These are phyloP conservation scores for Xylariales sp. DNA, from an alignment of 2,329 filamentous ascomycete species.

Conservation along the genomic window DNA sequence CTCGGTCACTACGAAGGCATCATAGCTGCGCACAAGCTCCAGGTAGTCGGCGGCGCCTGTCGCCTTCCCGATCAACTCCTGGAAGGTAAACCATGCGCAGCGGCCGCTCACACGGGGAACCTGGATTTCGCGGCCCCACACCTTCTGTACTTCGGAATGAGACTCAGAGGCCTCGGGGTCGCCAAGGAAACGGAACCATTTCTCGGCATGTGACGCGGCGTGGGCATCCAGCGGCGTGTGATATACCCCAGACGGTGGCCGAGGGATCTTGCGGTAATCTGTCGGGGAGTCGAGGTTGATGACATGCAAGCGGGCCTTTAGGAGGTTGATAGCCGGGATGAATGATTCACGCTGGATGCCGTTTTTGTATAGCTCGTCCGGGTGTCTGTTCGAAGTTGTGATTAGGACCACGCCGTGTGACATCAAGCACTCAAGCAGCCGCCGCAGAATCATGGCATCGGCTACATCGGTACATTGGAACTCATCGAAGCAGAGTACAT, in stretches of 20 bases:
- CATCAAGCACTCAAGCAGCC: conserved; percentile 86
- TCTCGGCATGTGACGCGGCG: conserved; percentile 76
- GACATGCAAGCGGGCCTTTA: conserved; percentile 78
- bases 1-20: conserved; percentile 87
- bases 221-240: conserved; percentile 79
- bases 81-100: conserved; percentile 86
- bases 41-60: conserved; percentile 94
- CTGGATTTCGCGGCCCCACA: conserved; percentile 88
- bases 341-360: conserved; percentile 95
- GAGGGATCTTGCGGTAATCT: conserved; percentile 94
- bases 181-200: conserved; percentile 94
- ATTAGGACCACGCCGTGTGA: conserved; percentile 94
- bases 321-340: conserved; percentile 87
- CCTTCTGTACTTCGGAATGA: conserved; percentile 71
- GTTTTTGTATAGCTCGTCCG: conserved; percentile 95
- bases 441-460: conserved; percentile 93
- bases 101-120: conserved; percentile 85
- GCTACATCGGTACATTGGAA: conserved; percentile 98
- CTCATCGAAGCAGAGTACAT: conserved; percentile 94
- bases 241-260: conserved; percentile 90
- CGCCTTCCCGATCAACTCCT: conserved; percentile 82
- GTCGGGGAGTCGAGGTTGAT: conserved; percentile 94
- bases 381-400: conserved; percentile 95
- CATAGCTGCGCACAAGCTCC: conserved; percentile 83
- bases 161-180: conserved; percentile 73